Evolutionary conservation across 805 yeast species (phyloP).

Genomic region (Citeromyces nyonsensis): DNA sequence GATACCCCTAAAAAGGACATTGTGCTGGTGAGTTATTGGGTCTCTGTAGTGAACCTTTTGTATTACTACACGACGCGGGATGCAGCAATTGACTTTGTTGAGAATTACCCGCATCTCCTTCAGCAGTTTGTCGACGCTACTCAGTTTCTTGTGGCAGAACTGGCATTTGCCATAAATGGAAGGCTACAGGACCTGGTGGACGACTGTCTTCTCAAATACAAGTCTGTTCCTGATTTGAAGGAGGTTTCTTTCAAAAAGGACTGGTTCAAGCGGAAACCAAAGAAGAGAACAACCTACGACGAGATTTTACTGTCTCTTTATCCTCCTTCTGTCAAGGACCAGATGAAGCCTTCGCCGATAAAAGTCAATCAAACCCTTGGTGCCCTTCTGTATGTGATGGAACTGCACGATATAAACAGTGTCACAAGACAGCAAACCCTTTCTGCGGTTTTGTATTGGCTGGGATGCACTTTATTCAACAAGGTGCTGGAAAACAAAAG

Average conservation of each 20-base stretch:
- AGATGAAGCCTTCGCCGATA: conserved; percentile 82
- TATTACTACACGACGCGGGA: conserved; percentile 67
- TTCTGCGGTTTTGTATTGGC: conserved; percentile 65
- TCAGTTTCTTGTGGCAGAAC: conserved; percentile 49
- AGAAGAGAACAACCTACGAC: conserved; percentile 39
- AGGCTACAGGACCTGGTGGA: conserved; percentile 43
- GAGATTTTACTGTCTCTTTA: conserved; percentile 63
- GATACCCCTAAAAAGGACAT: conserved; percentile 37
- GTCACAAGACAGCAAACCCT: conserved; percentile 65
- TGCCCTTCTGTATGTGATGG: conserved; percentile 75
- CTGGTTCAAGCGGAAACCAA: conserved; percentile 33
- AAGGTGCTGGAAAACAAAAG: conserved; percentile 49
- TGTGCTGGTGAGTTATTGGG: conserved; percentile 73
- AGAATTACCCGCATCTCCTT: conserved; percentile 36
- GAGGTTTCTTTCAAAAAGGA: conserved; percentile 62
- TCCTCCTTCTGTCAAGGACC: conserved; percentile 73
- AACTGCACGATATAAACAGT: conserved; percentile 68
- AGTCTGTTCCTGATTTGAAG: conserved; percentile 71
- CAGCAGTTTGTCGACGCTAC: conserved; percentile 41
- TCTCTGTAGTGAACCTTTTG: conserved; percentile 62
- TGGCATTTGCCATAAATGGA: conserved; percentile 50
- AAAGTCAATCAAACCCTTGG: conserved; percentile 76
- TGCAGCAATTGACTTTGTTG: conserved; percentile 30
- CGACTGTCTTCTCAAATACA: conserved; percentile 56
- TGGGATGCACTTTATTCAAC: conserved; percentile 62